Base-by-base conservation (phyloP, 139 green algal species). In the Limnomonas spitsbergensis region DNA sequence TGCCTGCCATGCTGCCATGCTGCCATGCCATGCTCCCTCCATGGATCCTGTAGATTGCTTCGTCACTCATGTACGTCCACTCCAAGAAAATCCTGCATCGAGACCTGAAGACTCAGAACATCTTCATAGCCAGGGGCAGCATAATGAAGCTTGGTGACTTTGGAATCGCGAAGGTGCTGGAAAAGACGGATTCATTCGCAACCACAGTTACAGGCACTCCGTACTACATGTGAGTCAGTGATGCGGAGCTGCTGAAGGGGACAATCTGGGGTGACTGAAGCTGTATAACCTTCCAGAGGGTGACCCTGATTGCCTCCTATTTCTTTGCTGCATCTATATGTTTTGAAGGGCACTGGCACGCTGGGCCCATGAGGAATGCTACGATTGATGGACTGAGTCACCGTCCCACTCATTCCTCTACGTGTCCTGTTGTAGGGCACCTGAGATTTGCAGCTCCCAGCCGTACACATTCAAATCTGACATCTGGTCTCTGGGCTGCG, bases 131-230 rank as follows among this genome's bases (percentile, higher is more conserved):
- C 27, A 73, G 73, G 6, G 85, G 89, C 20, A 90, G 88, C 9
- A 83, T 92, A 36, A 84, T 94, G 3, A 93, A 93, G 78, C 81
- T 97, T n/a, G 92, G 90, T 0, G 92, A 96, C 81, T 94, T 96
- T 86, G 92, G 92, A n/a, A 92, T 96, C 67, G 82, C 79, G 37
- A 92, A 91, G 78, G 81, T 90, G 47, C 78, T 92, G 14, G 84
- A 89, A 67, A 89, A 87, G 38, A 91, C 86, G 0, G 87, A 89
- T 39, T 74, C 81, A 4, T 92, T 91, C 76, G 88, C 87, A 20
- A 90, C 84, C 1, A 92, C 85, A 14, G 86, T 90, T n/a, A 89
- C 85, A 1, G 88, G 88, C 39, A 91, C 88, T 7, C 86, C 86
- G 0, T 90, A 87, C 26, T 84, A 76, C 38, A 79, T 79, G 78